Conservation (phyloP, 148 eudicot species). For the Mesembryanthemum crystallinum region DNA sequence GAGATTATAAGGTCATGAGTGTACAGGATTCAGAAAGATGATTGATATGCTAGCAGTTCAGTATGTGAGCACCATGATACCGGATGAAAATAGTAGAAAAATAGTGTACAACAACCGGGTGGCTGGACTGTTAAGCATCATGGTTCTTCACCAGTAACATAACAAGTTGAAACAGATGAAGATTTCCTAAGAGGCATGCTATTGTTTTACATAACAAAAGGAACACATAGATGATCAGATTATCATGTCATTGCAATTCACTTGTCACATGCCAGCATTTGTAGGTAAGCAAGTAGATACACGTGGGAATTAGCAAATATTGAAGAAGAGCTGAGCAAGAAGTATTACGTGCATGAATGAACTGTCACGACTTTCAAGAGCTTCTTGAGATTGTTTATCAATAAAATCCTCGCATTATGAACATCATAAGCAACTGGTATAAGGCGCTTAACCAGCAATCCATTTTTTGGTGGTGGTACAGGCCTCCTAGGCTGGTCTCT, state of each 20-base stretch:
- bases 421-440: slow-evolving; percentile 83
- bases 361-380: slow-evolving; percentile 81
- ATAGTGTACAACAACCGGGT: neutral
- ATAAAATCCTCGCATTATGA: slow-evolving; percentile 67
- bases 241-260: neutral
- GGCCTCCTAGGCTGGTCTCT: slow-evolving; percentile 64
- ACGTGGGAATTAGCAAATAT: neutral
- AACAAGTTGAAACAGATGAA: neutral
- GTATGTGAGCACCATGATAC: neutral
- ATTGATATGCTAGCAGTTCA: neutral
- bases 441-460: slow-evolving; percentile 69
- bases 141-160: neutral
- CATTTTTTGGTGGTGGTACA: slow-evolving; percentile 77
- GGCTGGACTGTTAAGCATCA: neutral
- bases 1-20: too few relatives aligned
- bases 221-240: neutral
- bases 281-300: neutral
- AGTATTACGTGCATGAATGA: slow-evolving; percentile 85
- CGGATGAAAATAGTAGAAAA: neutral
- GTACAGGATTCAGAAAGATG: too few relatives aligned
- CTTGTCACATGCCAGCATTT: neutral
- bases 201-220: neutral
- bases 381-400: slow-evolving; percentile 80
- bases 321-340: slow-evolving; percentile 20
- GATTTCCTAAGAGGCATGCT: neutral